Conservation (phyloP, 306 rosid species). For the Argentina anserina region DNA sequence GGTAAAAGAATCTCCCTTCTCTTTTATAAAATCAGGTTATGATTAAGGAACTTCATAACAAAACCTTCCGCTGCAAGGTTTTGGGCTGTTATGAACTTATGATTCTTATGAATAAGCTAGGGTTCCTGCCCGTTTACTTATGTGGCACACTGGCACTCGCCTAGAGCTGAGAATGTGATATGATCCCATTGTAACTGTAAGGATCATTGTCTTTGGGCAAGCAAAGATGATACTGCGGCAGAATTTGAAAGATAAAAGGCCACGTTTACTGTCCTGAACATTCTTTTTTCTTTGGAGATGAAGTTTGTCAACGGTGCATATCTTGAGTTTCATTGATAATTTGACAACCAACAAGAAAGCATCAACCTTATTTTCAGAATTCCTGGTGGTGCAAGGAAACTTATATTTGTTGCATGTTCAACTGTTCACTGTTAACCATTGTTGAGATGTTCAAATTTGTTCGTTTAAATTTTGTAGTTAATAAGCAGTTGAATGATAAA, state of each 20-base stretch:
- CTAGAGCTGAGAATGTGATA: not conserved
- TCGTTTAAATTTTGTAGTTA: conserved; percentile 46
- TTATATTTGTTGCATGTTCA: not conserved
- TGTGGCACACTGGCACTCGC: conserved; percentile 5
- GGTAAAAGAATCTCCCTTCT: conserved; percentile 40
- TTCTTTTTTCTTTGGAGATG: not conserved
- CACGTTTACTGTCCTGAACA: not conserved
- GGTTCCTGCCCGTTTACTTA: not conserved
- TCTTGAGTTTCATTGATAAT: not conserved
- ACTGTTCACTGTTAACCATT: not conserved
- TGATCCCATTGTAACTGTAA: not conserved
- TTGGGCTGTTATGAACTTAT: not conserved
- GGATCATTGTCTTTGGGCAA: conserved; percentile 3
- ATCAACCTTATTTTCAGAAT: not conserved
- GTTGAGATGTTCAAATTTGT: conserved; percentile 7
- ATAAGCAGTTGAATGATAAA: conserved; percentile 93
- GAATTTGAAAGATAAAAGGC: not conserved
- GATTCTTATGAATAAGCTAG: not conserved
- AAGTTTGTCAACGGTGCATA: not conserved
- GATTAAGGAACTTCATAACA: not conserved
- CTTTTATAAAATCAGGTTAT: not conserved
- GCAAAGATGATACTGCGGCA: not conserved
- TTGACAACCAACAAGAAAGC: conserved; percentile 2
- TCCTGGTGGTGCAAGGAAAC: not conserved
- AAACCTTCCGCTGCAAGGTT: not conserved